These are phyloP conservation scores for Penicillium coprophilum DNA, from an alignment of 495 filamentous ascomycete species.

Conservation along the genomic window DNA sequence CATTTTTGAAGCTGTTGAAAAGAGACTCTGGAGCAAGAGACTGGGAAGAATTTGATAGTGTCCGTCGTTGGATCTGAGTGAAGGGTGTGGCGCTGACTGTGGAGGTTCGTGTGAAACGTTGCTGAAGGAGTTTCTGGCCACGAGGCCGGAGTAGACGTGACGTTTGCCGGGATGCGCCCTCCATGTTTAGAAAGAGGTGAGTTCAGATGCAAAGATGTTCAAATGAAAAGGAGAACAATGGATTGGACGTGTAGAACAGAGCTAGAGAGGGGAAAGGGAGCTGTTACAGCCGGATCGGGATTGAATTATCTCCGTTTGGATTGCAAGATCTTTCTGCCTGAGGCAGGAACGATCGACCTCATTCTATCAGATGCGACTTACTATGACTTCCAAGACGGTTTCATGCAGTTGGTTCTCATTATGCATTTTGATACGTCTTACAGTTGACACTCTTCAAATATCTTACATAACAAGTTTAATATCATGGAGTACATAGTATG, in stretches of 20 bases:
- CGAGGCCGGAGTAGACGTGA: conserved; percentile 39
- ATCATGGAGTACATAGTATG: conserved; percentile 9
- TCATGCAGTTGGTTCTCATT: not conserved
- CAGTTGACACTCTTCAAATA: not conserved
- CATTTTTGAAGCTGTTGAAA: conserved; percentile 24
- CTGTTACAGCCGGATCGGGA: conserved; percentile 17
- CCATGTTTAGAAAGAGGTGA: conserved; percentile 32
- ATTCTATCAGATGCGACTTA: not conserved
- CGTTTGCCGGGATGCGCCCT: conserved; percentile 40
- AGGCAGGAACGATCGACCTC: conserved; percentile 21
- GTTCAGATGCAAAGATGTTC: not conserved
- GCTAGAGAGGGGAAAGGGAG: conserved; percentile 21
- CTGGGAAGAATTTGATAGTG: conserved; percentile 36
- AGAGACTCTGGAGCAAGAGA: conserved; percentile 38
- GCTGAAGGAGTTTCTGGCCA: conserved; percentile 24
- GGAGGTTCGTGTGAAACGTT: conserved; percentile 21
- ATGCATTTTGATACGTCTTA: not conserved
- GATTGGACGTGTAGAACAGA: conserved; percentile 11
- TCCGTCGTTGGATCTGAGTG: conserved; percentile 32
- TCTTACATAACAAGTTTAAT: not conserved
- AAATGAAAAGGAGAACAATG: not conserved
- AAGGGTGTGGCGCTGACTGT: conserved; percentile 21
- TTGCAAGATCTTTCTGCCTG: conserved; percentile 21
- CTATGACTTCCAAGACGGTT: not conserved
- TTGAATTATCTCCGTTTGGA: conserved; percentile 20